phyloP scores from a whole-genome alignment of 805 yeast genomes.

The Jamesozyma lodderae region DNA sequence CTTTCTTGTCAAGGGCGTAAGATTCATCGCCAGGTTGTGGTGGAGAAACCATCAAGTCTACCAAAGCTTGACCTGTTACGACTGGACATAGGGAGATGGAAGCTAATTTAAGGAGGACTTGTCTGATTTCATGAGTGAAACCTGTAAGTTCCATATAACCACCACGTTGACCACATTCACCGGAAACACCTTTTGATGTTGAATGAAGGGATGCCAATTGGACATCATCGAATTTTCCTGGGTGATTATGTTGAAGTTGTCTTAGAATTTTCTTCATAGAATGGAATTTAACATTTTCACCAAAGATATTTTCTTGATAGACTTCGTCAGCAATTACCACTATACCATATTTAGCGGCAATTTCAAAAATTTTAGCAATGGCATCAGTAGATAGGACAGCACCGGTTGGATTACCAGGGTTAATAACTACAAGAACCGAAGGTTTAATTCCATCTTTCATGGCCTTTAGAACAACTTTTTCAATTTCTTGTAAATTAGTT shows the following conservation, averaged over 20 bases:
- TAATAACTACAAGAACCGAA: constrained; percentile 80
- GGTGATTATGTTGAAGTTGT: constrained; percentile 47
- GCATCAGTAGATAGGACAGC: constrained; percentile 57
- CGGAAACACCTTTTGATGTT: constrained; percentile 95
- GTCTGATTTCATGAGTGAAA: constrained; percentile 58
- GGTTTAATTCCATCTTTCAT: constrained; percentile 47
- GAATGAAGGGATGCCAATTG: constrained; percentile 92
- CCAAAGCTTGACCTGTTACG: constrained; percentile 87
- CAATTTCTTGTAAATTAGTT: constrained; percentile 59
- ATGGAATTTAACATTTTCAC: constrained; percentile 58
- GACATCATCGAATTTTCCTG: constrained; percentile 54
- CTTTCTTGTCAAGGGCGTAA: constrained; percentile 54
- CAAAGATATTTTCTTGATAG: constrained; percentile 85
- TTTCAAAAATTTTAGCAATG: constrained; percentile 60
- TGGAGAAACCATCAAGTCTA: constrained; percentile 90
- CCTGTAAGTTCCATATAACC: constrained; percentile 95
- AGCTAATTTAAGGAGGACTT: constrained; percentile 72
- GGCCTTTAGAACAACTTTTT: constrained; percentile 42
- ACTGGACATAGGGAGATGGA: constrained; percentile 90
- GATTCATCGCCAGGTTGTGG: constrained; percentile 74
- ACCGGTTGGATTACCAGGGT: constrained; percentile 99
- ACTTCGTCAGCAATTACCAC: constrained; percentile 96
- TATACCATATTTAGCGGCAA: constrained; percentile 79
- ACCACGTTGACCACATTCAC: constrained; percentile 99
- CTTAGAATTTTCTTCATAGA: constrained; percentile 77